Percentiles rank a stretch among this genome's conserved stretches.
These are phyloP conservation scores for Chenopodium suecicum DNA, from an alignment of 148 eudicot species.

Conservation along the genomic window DNA sequence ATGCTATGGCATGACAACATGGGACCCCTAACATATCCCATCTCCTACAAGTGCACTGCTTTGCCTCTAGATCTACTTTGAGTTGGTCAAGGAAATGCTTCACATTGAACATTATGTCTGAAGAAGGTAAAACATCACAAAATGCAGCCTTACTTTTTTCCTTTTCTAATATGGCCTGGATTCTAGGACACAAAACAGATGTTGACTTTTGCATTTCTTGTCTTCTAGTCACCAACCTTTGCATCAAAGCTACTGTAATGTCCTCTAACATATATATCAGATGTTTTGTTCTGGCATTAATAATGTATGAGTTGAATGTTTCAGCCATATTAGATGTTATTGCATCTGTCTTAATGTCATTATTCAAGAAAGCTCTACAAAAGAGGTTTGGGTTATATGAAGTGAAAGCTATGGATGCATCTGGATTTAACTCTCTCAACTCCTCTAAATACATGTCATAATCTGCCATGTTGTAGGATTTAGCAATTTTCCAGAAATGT, in stretches of 20 bases:
- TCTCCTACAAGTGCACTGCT: too few relatives aligned
- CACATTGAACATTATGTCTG: not conserved
- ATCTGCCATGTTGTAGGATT: not conserved
- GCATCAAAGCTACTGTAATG: not conserved
- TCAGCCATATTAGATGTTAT: too few relatives aligned
- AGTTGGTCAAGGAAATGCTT: too few relatives aligned
- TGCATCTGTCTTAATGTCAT: too few relatives aligned
- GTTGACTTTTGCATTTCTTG: not conserved
- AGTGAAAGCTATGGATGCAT: too few relatives aligned
- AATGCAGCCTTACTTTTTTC: not conserved
- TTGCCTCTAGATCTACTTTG: too few relatives aligned
- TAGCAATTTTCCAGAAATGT: not conserved
- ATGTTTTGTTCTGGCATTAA: not conserved
- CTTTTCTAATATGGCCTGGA: not conserved
- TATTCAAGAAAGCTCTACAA: too few relatives aligned
- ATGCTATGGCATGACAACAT: too few relatives aligned
- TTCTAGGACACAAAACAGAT: not conserved
- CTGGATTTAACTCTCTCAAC: too few relatives aligned
- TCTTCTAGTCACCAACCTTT: not conserved
- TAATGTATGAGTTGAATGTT: not conserved
- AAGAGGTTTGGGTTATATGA: too few relatives aligned
- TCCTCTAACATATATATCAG: not conserved
- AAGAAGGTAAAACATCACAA: not conserved
- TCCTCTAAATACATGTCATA: not conserved
- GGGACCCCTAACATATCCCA: too few relatives aligned